Percentiles rank a stretch among this genome's conserved stretches.
Conservation (phyloP, 1,284 basidiomycete species). For the Cutaneotrichosporon arboriforme region DNA sequence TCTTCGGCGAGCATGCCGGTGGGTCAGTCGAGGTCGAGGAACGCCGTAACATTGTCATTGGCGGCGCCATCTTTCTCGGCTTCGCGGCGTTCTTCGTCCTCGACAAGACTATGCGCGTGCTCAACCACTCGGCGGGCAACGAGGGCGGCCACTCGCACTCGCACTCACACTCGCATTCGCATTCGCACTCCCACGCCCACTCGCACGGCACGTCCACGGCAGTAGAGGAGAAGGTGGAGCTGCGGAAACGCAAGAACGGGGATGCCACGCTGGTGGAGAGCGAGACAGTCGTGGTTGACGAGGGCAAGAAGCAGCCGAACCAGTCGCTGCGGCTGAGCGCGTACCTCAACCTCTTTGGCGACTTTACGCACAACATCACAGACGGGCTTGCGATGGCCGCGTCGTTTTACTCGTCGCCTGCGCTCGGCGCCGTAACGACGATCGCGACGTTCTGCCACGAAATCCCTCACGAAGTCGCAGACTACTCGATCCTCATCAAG, state of each 20-base stretch:
- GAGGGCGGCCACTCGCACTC: slow-evolving; percentile 50
- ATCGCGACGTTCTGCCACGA: slow-evolving; percentile 87
- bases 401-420: slow-evolving; percentile 79
- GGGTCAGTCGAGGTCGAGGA: slow-evolving; percentile 74
- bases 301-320: slow-evolving; percentile 31
- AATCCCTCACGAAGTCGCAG: slow-evolving; percentile 84
- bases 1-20: slow-evolving; percentile 76
- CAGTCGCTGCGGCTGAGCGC: slow-evolving; percentile 68
- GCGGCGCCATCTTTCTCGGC: slow-evolving; percentile 72
- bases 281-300: slow-evolving; percentile 9
- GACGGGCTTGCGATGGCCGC: slow-evolving; percentile 80
- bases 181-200: slow-evolving; percentile 58
- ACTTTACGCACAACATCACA: slow-evolving; percentile 67
- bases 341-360: slow-evolving; percentile 82
- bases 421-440: slow-evolving; percentile 83
- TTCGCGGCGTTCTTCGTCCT: slow-evolving; percentile 84
- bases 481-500: slow-evolving; percentile 81
- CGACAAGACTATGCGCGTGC: slow-evolving; percentile 79
- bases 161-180: no score
- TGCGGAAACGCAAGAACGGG: slow-evolving; percentile 35
- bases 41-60: slow-evolving; percentile 80
- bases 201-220: slow-evolving; percentile 32
- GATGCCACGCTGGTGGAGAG: slow-evolving; percentile 20
- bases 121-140: slow-evolving; percentile 52
- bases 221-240: slow-evolving; percentile 19